Evolutionary conservation across 1,139 yeast species (phyloP), one percentile per base, ranked within the genome.

Genomic region (Debaryomyces coudertii): DNA sequence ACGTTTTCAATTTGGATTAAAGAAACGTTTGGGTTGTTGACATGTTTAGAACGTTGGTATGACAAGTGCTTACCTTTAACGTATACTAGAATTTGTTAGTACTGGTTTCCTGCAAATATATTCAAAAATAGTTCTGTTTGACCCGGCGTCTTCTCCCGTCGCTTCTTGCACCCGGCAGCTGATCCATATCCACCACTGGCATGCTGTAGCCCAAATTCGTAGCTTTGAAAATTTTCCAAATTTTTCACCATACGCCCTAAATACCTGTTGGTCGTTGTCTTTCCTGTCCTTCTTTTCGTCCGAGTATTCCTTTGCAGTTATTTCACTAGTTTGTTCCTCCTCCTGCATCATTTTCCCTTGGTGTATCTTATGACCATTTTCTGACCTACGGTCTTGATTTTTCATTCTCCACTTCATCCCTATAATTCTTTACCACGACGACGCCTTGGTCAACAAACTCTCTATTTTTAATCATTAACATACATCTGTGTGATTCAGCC

Each of bases 21-120:
- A 62, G 99, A 93, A 69, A 88, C 89, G 83, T 89, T 87, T 77
- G 99, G 97, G 95, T 93, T 89, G 87, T 87, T 90, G 73, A 87
- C 90, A 79, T 85, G 86, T 90, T 93, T 93, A 69, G 97, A 90
- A 83, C 99, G 95, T 85, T 93, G 98, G 96, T 92, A 93, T 69
- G 98, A 92, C 76, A 93, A 77, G 88, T 93, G 98, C 87, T 92
- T 93, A 81, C 98, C 99, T 87, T 92, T 93, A 81, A 93, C 98
- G 96, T 93, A 93, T 83, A 93, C 96, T 89, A 76, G 50, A 60
- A 53, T 40, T 51, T 54, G 82, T 77, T 77, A 76, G 83, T 78
- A 76, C 36, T 33, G 36, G n/a, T 31, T 33, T 33, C 12, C 24
- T 24, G 12, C 5, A 7, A 33, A 33, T 18, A 3, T 7, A 11